Evolutionary conservation across 768 basidiomycete genomes (phyloP).

Genomic region (Lactarius quietus): DNA sequence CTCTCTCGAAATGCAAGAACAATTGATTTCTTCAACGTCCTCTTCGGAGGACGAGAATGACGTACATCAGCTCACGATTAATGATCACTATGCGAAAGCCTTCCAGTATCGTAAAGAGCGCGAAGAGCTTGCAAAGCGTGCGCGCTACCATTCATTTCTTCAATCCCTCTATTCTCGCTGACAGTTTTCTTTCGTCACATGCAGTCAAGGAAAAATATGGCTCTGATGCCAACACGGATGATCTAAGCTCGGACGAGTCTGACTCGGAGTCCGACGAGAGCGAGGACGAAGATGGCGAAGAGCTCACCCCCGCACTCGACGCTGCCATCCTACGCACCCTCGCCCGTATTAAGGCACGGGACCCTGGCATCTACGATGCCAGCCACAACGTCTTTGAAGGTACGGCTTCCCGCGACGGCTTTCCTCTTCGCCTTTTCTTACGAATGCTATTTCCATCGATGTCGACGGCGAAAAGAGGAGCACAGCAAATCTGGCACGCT

Average conservation of each 20-base stretch:
- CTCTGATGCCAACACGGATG: slow-evolving; percentile 58
- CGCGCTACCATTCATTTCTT: slow-evolving; percentile 30
- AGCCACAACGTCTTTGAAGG: slow-evolving; percentile 76
- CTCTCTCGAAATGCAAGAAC: slow-evolving; percentile 15
- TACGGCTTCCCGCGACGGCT: slow-evolving; percentile 32
- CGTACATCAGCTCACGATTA: slow-evolving; percentile 56
- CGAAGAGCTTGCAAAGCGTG: slow-evolving; percentile 77
- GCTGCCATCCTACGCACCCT: slow-evolving; percentile 92
- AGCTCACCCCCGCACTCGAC: slow-evolving; percentile 90
- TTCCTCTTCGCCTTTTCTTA: background rate
- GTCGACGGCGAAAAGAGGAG: slow-evolving; percentile 55
- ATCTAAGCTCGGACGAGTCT: slow-evolving; percentile 37
- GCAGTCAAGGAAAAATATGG: slow-evolving; percentile 90
- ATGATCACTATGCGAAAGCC: slow-evolving; percentile 76
- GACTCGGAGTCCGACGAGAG: slow-evolving; percentile 77
- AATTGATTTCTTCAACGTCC: slow-evolving; percentile 17
- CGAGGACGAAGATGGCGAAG: slow-evolving; percentile 93
- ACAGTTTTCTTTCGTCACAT: slow-evolving; percentile 13
- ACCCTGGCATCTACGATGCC: slow-evolving; percentile 79
- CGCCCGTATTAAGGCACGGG: slow-evolving; percentile 74
- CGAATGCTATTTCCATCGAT: background rate
- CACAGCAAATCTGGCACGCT: slow-evolving; percentile 44
- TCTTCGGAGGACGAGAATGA: slow-evolving; percentile 37
- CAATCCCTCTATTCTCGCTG: background rate
- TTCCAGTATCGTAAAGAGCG: slow-evolving; percentile 81